Evolutionary conservation across 306 rosid genomes (phyloP).

Genomic region (Cotoneaster glaucophyllus): DNA sequence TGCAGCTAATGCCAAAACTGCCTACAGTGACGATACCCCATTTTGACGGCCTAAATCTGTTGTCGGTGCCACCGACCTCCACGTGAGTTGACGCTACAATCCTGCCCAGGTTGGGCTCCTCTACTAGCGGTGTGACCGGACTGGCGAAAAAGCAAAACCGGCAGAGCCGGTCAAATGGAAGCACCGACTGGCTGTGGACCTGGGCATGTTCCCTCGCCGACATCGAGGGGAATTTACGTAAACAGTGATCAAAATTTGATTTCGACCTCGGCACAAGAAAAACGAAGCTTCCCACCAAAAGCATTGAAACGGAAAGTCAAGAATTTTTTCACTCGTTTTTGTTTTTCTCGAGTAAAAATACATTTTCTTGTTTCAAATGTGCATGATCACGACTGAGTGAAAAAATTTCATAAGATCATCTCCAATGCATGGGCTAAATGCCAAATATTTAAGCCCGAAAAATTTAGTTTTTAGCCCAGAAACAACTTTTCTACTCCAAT

Average conservation of each 20-base stretch:
- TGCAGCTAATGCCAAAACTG: background rate
- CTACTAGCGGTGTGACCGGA: conserved; percentile 15
- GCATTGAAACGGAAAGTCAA: background rate
- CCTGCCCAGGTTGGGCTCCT: background rate
- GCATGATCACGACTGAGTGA: background rate
- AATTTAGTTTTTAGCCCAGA: too few relatives aligned
- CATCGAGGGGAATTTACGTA: background rate
- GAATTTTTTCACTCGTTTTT: too few relatives aligned
- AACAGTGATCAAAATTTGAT: background rate
- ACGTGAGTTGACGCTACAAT: background rate
- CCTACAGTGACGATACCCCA: background rate
- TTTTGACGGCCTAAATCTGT: background rate
- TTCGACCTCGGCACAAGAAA: background rate
- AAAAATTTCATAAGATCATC: too few relatives aligned
- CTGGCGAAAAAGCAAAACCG: background rate
- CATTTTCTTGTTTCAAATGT: background rate
- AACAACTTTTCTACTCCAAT: too few relatives aligned
- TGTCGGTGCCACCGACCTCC: conserved; percentile 14
- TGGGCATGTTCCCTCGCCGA: conserved; percentile 20
- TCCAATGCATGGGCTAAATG: too few relatives aligned
- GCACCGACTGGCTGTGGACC: conserved; percentile 23
- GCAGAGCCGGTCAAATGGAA: conserved; percentile 5
- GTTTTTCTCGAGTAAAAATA: too few relatives aligned
- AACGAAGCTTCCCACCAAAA: background rate
- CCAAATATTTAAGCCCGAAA: too few relatives aligned